Evolutionary conservation across 2,329 filamentous ascomycete genomes (phyloP).

Genomic region (Fusarium zealandicum): DNA sequence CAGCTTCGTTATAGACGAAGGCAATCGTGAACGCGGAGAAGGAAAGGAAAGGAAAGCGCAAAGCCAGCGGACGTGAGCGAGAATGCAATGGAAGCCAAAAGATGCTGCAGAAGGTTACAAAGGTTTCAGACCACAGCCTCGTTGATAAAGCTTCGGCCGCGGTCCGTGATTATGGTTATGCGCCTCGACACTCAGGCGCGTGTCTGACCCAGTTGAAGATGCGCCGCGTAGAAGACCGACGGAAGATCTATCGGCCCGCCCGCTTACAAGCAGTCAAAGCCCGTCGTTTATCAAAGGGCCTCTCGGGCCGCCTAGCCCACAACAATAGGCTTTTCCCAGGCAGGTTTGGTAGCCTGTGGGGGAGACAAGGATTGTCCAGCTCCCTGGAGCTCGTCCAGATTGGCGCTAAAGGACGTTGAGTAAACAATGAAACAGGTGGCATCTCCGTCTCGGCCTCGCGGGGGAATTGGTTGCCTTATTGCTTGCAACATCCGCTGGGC

Average conservation of each 20-base stretch:
- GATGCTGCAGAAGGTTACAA: neutral
- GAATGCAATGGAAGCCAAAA: neutral
- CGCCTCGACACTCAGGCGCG: neutral
- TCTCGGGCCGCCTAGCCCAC: too few relatives aligned
- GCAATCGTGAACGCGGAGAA: neutral
- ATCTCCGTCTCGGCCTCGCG: constrained; percentile 3
- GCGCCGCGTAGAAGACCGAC: neutral
- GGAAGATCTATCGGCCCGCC: constrained; percentile 21
- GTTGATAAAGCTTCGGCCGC: constrained; percentile 11
- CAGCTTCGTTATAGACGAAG: neutral
- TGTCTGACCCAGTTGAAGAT: constrained; percentile 10
- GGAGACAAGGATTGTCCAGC: constrained; percentile 14
- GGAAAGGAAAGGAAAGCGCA: neutral
- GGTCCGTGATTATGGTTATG: constrained; percentile 12
- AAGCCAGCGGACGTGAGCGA: neutral
- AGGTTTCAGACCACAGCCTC: constrained; percentile 8
- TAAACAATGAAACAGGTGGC: constrained; percentile 24
- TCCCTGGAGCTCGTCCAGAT: constrained; percentile 21
- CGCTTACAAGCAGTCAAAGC: neutral
- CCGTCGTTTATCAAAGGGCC: too few relatives aligned
- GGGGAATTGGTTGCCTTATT: too few relatives aligned
- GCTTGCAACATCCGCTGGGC: neutral
- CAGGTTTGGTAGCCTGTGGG: constrained; percentile 8
- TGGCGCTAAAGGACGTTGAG: constrained; percentile 15
- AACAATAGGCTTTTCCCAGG: neutral